Evolutionary conservation across 345 rosid genomes (phyloP), one percentile per base, ranked within the genome.

Genomic region (Moringa oleifera): DNA sequence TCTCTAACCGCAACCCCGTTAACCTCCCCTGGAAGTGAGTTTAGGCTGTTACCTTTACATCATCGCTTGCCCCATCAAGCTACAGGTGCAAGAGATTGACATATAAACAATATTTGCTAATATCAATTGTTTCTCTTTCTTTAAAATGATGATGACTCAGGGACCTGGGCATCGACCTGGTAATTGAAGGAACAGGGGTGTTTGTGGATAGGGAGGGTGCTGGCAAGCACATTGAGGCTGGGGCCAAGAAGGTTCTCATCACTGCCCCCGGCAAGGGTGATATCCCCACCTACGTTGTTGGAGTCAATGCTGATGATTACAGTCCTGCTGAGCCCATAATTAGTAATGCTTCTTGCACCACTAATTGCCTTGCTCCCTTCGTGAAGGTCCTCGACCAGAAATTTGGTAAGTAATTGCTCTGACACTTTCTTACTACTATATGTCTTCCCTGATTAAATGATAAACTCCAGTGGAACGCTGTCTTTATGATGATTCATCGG

Each of bases 221-320:
- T 10, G 98, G 98, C 22, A 93, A 90, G 75, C 98, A 93, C 77
- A 63, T 93, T 64, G 71, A 77, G 59, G 98, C 98, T 41, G 98
- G 97, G 45, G 98, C 98, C 31, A 88, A 88, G 91, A 93, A 93
- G 77, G 98, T 93, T 58, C 76, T 93, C 9, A 93, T 93, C 45
- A 93, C 98, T 58, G 98, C 98, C 4, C 97, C 97, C 0, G 98
- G 98, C 20, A 93, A 93, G 77, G 98, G 98, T 19, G 98, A 93
- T 62, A 93, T 93, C 70, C 98, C 98, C 0, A 93, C 98, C 17
- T 93, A 90, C 49, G 97, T 93, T 0, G 90, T 93, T 58, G 98
- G 98, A 9, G 98, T 93, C 61, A 88, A 93, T 73, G 98, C 83
- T n/a, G 98, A 86, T 0, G 55, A 58, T 37, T 93, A 93, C 85